These are phyloP conservation scores for Debaryomyces sp. DNA, from an alignment of 1,139 yeast species.

Conservation along the genomic window DNA sequence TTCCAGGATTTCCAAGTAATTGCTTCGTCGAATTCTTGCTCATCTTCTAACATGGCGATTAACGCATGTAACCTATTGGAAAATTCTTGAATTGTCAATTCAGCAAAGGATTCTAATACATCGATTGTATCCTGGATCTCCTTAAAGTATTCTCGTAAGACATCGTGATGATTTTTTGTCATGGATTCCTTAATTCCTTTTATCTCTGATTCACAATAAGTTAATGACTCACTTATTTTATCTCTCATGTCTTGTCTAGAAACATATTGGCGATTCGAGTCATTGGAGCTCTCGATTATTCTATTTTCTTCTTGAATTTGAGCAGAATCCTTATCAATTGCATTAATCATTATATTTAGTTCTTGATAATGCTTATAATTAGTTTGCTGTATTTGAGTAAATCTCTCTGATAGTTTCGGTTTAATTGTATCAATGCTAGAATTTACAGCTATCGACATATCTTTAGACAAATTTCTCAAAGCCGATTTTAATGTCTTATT, in stretches of 20 bases:
- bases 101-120: conserved; percentile 72
- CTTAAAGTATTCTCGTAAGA: conserved; percentile 41
- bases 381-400: conserved; percentile 45
- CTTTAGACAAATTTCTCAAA: conserved; percentile 37
- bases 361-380: conserved; percentile 48
- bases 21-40: conserved; percentile 27
- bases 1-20: conserved; percentile 70
- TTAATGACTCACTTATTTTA: conserved; percentile 41
- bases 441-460: conserved; percentile 41
- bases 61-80: conserved; percentile 36
- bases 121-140: conserved; percentile 61
- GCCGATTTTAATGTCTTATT: conserved; percentile 48
- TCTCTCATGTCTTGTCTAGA: conserved; percentile 64
- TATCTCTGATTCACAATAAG: conserved; percentile 36
- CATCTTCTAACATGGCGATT: conserved; percentile 32
- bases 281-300: conserved; percentile 24
- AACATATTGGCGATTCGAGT: conserved; percentile 36
- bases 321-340: conserved; percentile 53
- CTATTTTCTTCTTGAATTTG: conserved; percentile 43
- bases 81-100: conserved; percentile 60
- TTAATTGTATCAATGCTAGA: conserved; percentile 33
- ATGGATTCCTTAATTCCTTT: conserved; percentile 35
- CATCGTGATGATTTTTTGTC: conserved; percentile 33
- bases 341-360: conserved; percentile 47
- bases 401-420: conserved; percentile 38